Base-by-base conservation (phyloP, 1,284 basidiomycete species). In the Ustilago bromivora region DNA sequence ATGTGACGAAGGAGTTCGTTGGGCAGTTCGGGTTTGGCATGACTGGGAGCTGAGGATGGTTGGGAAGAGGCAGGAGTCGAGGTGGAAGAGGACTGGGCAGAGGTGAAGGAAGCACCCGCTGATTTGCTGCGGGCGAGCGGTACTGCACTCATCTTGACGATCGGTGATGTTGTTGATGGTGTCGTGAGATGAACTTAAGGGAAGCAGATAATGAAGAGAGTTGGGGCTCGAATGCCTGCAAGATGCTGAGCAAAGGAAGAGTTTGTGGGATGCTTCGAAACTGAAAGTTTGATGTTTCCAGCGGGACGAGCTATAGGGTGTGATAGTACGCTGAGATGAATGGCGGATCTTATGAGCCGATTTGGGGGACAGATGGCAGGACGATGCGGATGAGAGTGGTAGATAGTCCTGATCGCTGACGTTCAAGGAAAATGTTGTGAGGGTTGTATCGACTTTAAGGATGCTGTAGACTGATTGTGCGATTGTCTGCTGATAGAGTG, bases 1-100 rank as follows among this genome's bases (percentile, higher is more conserved):
- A 84, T 82, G 63, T 69, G 65, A 36, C 76, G 68, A n/a, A 82
- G 73, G 9, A 84, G 38, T 61, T 84, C 82, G 70, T 69, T 69
- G 34, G 82, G 82, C 4, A 84, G 80, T 7, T 71, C 46, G 4
- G 38, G 19, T 9, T 63, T 65, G 56, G 52, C 36, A 52, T 66
- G 59, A 11, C 61, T 62, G 43, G 74, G 23, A 31, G 58, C 65
- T 0, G 68, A 69, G 6, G 74, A 71, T 10, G 71, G 58, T 2
- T 73, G 65, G 9, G 71, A 68, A 12, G 65, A 61, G 36, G 59
- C 46, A 19, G 61, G 68, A 7, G 55, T 64, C 12, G 65, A 64
- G 52, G 46, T 15, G 58, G 57, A 66, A 36, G 64, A 36, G 40
- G 60, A 31, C n/a, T 60, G 38, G 15, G 51, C 41, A 41, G 61